Evolutionary conservation across 768 basidiomycete genomes (phyloP).

Genomic region (Boletus sp.): DNA sequence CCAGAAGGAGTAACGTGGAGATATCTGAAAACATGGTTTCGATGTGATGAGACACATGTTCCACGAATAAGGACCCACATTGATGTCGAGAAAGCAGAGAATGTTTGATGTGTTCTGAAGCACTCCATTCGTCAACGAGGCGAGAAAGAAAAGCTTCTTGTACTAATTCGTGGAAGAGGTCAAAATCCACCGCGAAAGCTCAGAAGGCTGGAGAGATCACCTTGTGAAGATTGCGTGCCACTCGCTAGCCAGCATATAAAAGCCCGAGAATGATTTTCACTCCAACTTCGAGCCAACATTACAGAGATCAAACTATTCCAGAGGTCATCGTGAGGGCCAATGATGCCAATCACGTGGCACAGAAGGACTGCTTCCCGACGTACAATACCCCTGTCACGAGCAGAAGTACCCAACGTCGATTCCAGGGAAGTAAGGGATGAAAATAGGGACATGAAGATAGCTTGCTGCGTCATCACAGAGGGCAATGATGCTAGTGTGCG

Average conservation of each 20-base stretch:
- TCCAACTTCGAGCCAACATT: conserved; percentile 57
- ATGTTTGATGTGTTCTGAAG: conserved; percentile 74
- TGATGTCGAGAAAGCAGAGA: conserved; percentile 71
- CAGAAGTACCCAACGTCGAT: conserved; percentile 31
- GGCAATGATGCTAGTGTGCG: conserved; percentile 44
- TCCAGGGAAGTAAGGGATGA: conserved; percentile 38
- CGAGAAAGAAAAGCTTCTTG: conserved; percentile 46
- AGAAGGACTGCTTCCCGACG: conserved; percentile 57
- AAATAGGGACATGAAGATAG: conserved; percentile 59
- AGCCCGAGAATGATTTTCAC: conserved; percentile 52
- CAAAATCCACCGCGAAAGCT: background rate
- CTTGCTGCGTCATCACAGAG: conserved; percentile 51
- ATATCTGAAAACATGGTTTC: conserved; percentile 48
- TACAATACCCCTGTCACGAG: conserved; percentile 39
- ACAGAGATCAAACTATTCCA: conserved; percentile 49
- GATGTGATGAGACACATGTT: background rate
- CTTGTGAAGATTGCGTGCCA: conserved; percentile 33
- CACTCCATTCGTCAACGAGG: conserved; percentile 66
- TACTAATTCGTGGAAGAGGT: conserved; percentile 25
- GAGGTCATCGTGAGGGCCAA: conserved; percentile 43
- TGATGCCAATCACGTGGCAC: conserved; percentile 47
- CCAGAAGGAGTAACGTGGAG: conserved; percentile 66
- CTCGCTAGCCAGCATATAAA: conserved; percentile 71
- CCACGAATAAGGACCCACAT: conserved; percentile 48
- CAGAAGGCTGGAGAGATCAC: conserved; percentile 19